Evolutionary conservation across 345 rosid genomes (phyloP).

Genomic region (Noccaea bulbosa): DNA sequence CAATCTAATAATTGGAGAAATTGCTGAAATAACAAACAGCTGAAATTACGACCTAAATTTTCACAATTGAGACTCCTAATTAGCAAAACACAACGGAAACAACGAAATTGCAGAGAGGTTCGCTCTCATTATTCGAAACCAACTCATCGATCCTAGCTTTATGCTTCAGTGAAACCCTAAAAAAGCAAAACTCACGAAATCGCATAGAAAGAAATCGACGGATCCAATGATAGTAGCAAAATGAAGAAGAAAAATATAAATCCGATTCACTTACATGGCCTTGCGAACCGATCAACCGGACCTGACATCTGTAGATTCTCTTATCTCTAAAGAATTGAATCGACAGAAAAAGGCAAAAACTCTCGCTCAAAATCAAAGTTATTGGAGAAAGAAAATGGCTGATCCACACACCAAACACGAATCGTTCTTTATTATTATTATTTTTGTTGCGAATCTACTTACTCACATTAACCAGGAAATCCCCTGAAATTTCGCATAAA

Average conservation of each 20-base stretch:
- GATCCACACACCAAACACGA: slow-evolving; percentile 29
- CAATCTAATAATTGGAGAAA: background rate
- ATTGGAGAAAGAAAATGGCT: slow-evolving; percentile 8
- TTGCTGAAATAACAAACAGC: background rate
- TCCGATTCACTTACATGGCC: slow-evolving; percentile 75
- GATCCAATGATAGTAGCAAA: background rate
- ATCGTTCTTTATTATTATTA: background rate
- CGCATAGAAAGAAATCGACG: background rate
- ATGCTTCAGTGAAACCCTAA: slow-evolving; percentile 44
- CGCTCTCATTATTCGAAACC: background rate
- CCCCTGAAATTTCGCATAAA: slow-evolving; percentile 34
- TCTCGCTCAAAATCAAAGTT: slow-evolving; percentile 4
- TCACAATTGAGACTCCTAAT: background rate
- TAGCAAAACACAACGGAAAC: slow-evolving; percentile 10
- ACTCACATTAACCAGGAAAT: slow-evolving; percentile 22
- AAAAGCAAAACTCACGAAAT: background rate
- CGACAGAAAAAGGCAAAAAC: slow-evolving; percentile 20
- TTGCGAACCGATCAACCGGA: slow-evolving; percentile 90
- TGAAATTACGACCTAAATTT: background rate
- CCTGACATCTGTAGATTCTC: slow-evolving; percentile 74
- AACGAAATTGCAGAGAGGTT: slow-evolving; percentile 1
- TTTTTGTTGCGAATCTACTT: slow-evolving; percentile 30
- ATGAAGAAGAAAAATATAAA: background rate
- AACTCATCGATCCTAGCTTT: background rate
- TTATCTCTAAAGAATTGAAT: background rate